These are phyloP conservation scores for Corrigiola litoralis DNA, from an alignment of 179 eudicot species.

Conservation along the genomic window DNA sequence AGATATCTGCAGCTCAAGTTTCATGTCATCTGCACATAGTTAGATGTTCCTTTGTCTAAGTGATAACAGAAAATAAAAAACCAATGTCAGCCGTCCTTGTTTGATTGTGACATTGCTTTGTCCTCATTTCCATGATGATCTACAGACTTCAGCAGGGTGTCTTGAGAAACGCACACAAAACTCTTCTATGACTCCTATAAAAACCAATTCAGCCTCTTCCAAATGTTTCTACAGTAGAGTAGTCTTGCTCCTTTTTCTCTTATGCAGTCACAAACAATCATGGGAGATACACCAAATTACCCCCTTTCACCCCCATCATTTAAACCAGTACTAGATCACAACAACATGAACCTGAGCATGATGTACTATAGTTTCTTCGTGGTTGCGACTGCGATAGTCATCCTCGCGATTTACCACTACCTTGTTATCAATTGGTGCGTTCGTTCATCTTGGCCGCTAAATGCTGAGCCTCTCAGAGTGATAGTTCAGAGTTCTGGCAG, in stretches of 20 bases:
- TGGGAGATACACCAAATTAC: constrained; percentile 10
- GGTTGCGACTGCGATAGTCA: constrained; percentile 37
- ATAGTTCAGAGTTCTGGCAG: not conserved
- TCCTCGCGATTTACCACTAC: constrained; percentile 48
- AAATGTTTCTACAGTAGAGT: not conserved
- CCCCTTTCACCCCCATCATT: constrained; percentile 6
- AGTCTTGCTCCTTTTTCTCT: no score
- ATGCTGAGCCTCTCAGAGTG: not conserved
- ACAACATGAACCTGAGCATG: constrained; percentile 31
- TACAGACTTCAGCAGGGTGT: not conserved
- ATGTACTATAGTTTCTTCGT: constrained; percentile 61
- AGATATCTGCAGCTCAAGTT: not conserved
- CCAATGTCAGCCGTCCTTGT: constrained; percentile 16
- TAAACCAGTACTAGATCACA: not conserved
- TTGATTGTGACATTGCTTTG: constrained; percentile 19
- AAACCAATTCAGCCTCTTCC: not conserved
- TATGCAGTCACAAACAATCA: constrained; percentile 5
- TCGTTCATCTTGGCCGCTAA: not conserved
- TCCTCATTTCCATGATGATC: constrained; percentile 2
- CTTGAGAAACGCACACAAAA: constrained; percentile 2
- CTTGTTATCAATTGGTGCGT: constrained; percentile 41
- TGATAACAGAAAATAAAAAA: not conserved
- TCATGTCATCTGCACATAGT: not conserved
- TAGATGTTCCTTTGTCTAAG: not conserved
- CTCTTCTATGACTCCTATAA: not conserved